phyloP scores from a whole-genome alignment of 345 rosid genomes.

The Camelina laxa region DNA sequence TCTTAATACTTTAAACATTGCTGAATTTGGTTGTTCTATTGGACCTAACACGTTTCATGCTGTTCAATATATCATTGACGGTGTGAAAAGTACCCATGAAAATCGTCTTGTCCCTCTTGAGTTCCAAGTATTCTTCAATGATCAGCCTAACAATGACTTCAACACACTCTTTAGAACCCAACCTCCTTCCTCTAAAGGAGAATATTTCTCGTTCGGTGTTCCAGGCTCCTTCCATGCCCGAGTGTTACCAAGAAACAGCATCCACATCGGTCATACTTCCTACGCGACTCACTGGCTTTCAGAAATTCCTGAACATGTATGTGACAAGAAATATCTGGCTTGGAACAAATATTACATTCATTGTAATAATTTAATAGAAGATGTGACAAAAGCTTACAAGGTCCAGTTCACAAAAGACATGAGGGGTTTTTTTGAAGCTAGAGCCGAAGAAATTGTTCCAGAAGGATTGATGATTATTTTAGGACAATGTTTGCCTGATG shows the following conservation, averaged over 20 bases:
- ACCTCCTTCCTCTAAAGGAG: not conserved
- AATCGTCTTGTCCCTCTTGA: not conserved
- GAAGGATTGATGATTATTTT: not conserved
- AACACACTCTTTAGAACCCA: conserved; percentile 45
- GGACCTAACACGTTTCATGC: conserved; percentile 35
- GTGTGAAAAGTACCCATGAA: not conserved
- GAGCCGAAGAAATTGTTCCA: not conserved
- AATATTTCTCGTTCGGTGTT: conserved; percentile 35
- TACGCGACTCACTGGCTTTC: conserved; percentile 24
- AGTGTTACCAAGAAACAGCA: conserved; percentile 35
- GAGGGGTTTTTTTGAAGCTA: not conserved
- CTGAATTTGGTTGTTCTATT: conserved; percentile 29
- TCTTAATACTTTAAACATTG: not conserved
- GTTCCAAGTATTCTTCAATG: conserved; percentile 5
- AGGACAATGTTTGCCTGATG: conserved; percentile 12
- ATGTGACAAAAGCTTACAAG: not conserved
- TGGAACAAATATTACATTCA: conserved; percentile 13
- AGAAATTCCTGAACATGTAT: not conserved
- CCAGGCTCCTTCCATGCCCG: conserved; percentile 44
- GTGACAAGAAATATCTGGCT: not conserved
- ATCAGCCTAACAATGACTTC: conserved; percentile 26
- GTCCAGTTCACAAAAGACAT: conserved; percentile 31
- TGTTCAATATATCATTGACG: conserved; percentile 30
- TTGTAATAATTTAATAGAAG: not conserved
- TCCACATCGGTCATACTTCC: conserved; percentile 17